Evolutionary conservation across 768 basidiomycete species (phyloP).

Genomic region (Guyanaporus albipodus): DNA sequence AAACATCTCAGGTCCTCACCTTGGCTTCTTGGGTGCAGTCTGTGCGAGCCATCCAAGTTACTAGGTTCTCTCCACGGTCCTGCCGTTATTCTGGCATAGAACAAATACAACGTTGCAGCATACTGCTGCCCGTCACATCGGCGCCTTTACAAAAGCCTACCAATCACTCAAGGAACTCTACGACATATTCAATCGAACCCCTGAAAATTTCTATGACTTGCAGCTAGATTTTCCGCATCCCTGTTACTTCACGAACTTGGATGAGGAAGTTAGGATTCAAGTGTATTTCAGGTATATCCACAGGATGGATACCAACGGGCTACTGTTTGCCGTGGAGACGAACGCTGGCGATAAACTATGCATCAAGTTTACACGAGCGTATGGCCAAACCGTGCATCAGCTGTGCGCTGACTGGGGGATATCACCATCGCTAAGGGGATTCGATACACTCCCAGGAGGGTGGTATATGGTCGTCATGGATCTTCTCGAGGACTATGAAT

Average conservation of each 20-base stretch:
- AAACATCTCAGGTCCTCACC: not conserved
- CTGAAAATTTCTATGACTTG: not conserved
- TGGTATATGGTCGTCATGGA: conserved; percentile 36
- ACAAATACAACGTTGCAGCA: not conserved
- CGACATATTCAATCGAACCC: not conserved
- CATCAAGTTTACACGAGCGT: not conserved
- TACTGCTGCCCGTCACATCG: not conserved
- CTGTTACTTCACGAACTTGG: not conserved
- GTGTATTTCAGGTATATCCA: not conserved
- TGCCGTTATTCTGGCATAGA: not conserved
- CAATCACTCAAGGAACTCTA: not conserved
- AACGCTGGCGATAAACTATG: not conserved
- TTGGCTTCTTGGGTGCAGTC: not conserved
- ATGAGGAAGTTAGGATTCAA: not conserved
- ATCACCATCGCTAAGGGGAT: conserved; percentile 22
- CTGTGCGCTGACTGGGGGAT: not conserved
- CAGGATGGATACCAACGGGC: not conserved
- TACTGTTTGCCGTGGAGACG: not conserved
- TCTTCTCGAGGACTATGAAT: conserved; percentile 11
- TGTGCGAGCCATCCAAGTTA: no score
- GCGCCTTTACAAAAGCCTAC: not conserved
- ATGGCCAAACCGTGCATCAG: not conserved
- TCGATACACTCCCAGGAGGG: conserved; percentile 30
- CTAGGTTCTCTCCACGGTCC: not conserved
- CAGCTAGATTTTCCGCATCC: not conserved